Evolutionary conservation across 2,329 filamentous ascomycete genomes (phyloP), one percentile per base, ranked within the genome.

Genomic region (Aschersonia sp.): DNA sequence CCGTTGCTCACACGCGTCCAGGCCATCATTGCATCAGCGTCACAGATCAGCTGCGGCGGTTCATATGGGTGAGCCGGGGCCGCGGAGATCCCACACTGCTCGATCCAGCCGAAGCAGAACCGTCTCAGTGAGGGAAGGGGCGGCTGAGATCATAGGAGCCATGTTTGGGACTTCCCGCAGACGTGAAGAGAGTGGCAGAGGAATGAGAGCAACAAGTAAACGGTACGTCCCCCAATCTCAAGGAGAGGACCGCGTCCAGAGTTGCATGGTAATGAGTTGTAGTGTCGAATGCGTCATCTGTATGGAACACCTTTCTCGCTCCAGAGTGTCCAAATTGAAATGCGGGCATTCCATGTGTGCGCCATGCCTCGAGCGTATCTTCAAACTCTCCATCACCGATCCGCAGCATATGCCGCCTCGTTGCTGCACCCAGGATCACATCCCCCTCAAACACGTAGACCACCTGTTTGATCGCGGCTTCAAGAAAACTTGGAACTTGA

Each of bases 341-440:
- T 94, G 88, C 60, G 79, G 79, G 3, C 87, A 94, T 63, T 77
- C 79, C 52, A 88, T 90, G 83, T 94, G 88, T 63, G 73, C 84
- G 53, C 62, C 72, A 6, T 94, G 88, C 61, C 69, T 95, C 41
- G 83, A 79, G 61, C 77, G 79, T 45, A 74, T 79, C 49, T 94
- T 94, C 64, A 78, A 73, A 47, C 72, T 87, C 51, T 92, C 87
- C 9, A 71, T 89, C 52, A 81, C 73, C 42, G 85, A 94, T 59
- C 80, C 85, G 1, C 75, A 80, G 51, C 81, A 87, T 54, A 94
- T 94, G 86, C 87, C 88, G 14, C 88, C 88, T 0, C 77, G 73
- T 59, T 95, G 87, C 64, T 95, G 87, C 63, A 83, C 77, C 4
- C 58, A 74, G 22, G 78, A 87, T 10, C 75, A 78, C 54, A 94